A percentile compares a stretch with the other conserved stretches of the same genome.
Evolutionary conservation across 2,329 filamentous ascomycete species (phyloP).

Genomic region (Paracorniculantispora psalliotae): DNA sequence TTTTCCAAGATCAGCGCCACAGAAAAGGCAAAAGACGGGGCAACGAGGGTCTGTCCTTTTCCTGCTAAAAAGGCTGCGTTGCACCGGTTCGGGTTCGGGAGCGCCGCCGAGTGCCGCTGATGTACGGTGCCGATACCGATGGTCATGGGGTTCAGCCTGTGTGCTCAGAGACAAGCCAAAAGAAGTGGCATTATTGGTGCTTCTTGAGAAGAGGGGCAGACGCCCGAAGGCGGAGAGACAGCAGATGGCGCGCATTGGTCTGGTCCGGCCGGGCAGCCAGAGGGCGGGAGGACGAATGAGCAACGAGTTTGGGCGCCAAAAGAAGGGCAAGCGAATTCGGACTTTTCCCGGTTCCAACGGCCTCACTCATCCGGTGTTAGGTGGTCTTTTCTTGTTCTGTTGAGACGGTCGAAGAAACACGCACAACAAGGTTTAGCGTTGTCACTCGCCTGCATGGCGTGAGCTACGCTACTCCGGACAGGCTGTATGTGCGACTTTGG

Average conservation of each 20-base stretch:
- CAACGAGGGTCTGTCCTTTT: not conserved
- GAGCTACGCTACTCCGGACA: not conserved
- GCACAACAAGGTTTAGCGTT: constrained; percentile 9
- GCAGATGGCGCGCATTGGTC: not conserved
- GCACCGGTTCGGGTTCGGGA: constrained; percentile 9
- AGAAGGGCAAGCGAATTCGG: not conserved
- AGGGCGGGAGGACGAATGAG: not conserved
- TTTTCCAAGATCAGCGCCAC: constrained; percentile 13
- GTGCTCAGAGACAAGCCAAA: not conserved
- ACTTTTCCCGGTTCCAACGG: not conserved
- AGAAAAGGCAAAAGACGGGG: not conserved
- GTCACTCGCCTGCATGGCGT: not conserved
- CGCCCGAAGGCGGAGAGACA: not conserved
- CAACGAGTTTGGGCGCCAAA: not conserved
- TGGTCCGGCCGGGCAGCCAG: not conserved
- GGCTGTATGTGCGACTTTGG: not conserved
- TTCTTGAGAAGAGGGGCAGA: not conserved
- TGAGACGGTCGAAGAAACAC: not conserved
- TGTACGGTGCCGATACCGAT: constrained; percentile 6
- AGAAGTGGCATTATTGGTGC: constrained; percentile 1
- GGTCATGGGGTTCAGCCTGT: not conserved
- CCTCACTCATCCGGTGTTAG: not conserved
- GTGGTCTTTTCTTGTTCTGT: not conserved
- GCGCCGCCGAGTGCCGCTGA: constrained; percentile 10
- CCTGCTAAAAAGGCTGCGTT: not conserved